Percentiles rank a stretch among this genome's conserved stretches.
Evolutionary conservation across 805 yeast species (phyloP).

Genomic region (Starmerella stigmatis): DNA sequence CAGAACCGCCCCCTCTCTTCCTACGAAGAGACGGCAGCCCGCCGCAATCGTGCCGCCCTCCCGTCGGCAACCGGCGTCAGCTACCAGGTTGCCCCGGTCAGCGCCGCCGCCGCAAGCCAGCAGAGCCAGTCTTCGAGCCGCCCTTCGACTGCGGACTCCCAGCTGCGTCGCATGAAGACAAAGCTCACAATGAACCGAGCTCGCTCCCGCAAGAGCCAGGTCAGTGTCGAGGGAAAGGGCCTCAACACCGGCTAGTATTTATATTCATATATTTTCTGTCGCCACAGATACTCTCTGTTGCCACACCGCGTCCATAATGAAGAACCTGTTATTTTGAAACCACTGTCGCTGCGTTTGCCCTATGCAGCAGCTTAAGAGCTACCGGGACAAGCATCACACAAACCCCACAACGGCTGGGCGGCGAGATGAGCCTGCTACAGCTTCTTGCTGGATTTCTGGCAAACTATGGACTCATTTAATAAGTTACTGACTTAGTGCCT

Average conservation of each 20-base stretch:
- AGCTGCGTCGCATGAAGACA: constrained; percentile 66
- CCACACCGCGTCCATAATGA: too few species aligned
- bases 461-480: too few species aligned
- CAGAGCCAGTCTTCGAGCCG: constrained; percentile 38
- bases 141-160: constrained; percentile 52
- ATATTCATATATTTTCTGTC: too few species aligned
- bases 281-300: too few species aligned
- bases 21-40: constrained; percentile 81
- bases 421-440: too few species aligned
- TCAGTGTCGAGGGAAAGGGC: constrained; percentile 64
- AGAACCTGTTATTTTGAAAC: too few species aligned
- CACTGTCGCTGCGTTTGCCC: too few species aligned
- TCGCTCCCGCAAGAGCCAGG: constrained; percentile 51
- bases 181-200: constrained; percentile 36
- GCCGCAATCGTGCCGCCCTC: constrained; percentile 90
- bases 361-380: too few species aligned
- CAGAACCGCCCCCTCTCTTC: constrained; percentile 33
- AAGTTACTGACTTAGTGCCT: too few species aligned
- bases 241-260: constrained; percentile 18
- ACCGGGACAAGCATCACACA: too few species aligned
- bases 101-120: constrained; percentile 38
- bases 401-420: too few species aligned
- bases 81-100: constrained; percentile 81
- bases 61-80: constrained; percentile 86
- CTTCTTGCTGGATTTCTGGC: too few species aligned